phyloP scores from a whole-genome alignment of 2,329 filamentous ascomycete species.

The Cryphonectria nitschkei region DNA sequence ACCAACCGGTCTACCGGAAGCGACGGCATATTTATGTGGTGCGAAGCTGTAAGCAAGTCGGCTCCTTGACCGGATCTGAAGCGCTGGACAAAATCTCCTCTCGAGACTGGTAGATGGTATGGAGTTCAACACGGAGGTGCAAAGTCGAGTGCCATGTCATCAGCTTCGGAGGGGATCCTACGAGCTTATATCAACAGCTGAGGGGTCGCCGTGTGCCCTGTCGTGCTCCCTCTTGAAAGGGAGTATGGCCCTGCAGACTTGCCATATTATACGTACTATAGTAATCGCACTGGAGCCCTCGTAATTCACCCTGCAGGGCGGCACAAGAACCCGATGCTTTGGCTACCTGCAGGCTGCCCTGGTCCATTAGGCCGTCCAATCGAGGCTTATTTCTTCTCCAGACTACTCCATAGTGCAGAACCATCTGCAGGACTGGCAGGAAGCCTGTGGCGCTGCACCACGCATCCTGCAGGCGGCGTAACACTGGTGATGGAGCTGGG shows the following conservation, averaged over 20 bases:
- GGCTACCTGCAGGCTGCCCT: not conserved
- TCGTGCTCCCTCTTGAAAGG: conserved; percentile 4
- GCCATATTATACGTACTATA: not conserved
- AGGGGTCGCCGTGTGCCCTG: conserved; percentile 5
- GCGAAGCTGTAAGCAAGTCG: not conserved
- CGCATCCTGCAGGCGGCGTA: conserved; percentile 23
- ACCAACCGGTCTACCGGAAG: not conserved
- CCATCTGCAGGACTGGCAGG: not conserved
- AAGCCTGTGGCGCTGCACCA: conserved; percentile 10
- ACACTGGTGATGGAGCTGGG: not conserved
- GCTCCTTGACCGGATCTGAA: not conserved
- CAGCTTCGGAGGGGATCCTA: not conserved
- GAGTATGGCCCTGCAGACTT: not conserved
- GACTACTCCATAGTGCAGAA: not conserved
- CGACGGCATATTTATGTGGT: conserved; percentile 4
- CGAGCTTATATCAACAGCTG: conserved; percentile 18
- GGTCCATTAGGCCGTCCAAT: not conserved
- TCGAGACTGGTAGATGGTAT: not conserved
- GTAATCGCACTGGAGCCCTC: not conserved
- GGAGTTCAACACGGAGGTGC: not conserved
- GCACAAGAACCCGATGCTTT: not conserved
- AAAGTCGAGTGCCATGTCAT: too few relatives aligned
- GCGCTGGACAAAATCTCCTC: not conserved
- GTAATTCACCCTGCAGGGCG: not conserved
- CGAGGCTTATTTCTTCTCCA: not conserved